phyloP scores from a whole-genome alignment of 352 stramenopile genomes.

The Pythium sukuiense region DNA sequence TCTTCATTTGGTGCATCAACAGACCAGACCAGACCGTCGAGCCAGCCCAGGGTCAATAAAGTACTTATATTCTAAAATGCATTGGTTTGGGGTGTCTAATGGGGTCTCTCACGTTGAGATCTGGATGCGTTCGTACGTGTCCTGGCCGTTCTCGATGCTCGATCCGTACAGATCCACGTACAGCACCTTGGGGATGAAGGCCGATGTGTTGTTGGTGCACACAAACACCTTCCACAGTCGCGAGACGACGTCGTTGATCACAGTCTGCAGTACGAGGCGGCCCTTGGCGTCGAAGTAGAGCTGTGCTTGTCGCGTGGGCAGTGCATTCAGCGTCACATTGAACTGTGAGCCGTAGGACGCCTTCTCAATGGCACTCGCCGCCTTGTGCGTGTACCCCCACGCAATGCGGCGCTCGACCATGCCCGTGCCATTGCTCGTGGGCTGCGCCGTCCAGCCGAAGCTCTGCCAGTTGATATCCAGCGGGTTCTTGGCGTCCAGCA shows the following conservation, averaged over 20 bases:
- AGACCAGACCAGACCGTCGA: background rate
- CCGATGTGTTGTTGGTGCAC: constrained; percentile 49
- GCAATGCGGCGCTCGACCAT: constrained; percentile 68
- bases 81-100: background rate
- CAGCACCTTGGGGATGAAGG: constrained; percentile 74
- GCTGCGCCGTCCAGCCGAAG: constrained; percentile 71
- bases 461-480: constrained; percentile 85
- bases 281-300: constrained; percentile 63
- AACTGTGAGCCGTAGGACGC: constrained; percentile 43
- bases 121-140: constrained; percentile 67
- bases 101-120: constrained; percentile 24
- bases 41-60: background rate
- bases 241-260: constrained; percentile 43
- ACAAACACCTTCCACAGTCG: constrained; percentile 77
- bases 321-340: constrained; percentile 64
- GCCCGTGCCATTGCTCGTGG: constrained; percentile 62
- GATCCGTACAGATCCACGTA: constrained; percentile 78
- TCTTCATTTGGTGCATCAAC: background rate
- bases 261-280: constrained; percentile 54
- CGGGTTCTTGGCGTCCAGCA: constrained; percentile 61
- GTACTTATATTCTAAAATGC: constrained; percentile 4
- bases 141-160: constrained; percentile 40
- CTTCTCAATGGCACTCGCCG: constrained; percentile 1
- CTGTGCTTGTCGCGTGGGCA: constrained; percentile 48
- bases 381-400: constrained; percentile 71